Base-by-base conservation (phyloP, 2,329 filamentous ascomycete genomes). In the Didymosphaeria variabile region DNA sequence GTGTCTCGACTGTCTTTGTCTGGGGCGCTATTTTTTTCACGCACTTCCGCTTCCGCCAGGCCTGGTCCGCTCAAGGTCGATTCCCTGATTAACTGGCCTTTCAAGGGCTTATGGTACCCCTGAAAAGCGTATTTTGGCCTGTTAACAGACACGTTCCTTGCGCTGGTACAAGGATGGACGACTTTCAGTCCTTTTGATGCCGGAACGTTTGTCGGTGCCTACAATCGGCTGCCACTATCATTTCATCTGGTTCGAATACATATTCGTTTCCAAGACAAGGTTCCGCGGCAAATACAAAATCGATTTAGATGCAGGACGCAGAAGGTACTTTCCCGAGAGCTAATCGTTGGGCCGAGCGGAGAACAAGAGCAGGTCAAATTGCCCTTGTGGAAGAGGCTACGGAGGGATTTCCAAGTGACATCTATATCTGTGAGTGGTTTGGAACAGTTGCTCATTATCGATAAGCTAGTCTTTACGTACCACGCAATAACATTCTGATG, bases 1-100 rank as follows among this genome's bases (percentile, higher is more conserved):
- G 90, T 4, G 88, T 91, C 1, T 88, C 88, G 40, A 91, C 89
- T 0, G 92, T 92, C 71, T 74, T 92, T 2, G 90, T 91, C 45
- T 92, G 90, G 90, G 90, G 83, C 2, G 84, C 84, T 40, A 92
- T 92, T 68, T 88, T 85, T 29, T 86, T 91, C 68, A 90, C 87
- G 3, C 90, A 92, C 69, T 88, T 92, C 62, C 88, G 89, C 26
- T 92, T 93, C 76, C 88, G 90, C 36, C 75, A 82, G 10, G 90
- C 88, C 67, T 87, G 87, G 13, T 82, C 86, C 59, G 78, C 65
- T 2, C 73, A 76, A 58, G 69, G 69, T 13, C 70, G 67, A 38
- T 59, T 68, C 15, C 70, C 83, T 6, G 76, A 80, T 7, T 74
- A 80, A 3, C 73, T 87, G n/a, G 0, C 84, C 84, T 0, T 87